Evolutionary conservation across 345 rosid species (phyloP), one percentile per base, ranked within the genome.

Genomic region (Eucalyptus erythrocorys): DNA sequence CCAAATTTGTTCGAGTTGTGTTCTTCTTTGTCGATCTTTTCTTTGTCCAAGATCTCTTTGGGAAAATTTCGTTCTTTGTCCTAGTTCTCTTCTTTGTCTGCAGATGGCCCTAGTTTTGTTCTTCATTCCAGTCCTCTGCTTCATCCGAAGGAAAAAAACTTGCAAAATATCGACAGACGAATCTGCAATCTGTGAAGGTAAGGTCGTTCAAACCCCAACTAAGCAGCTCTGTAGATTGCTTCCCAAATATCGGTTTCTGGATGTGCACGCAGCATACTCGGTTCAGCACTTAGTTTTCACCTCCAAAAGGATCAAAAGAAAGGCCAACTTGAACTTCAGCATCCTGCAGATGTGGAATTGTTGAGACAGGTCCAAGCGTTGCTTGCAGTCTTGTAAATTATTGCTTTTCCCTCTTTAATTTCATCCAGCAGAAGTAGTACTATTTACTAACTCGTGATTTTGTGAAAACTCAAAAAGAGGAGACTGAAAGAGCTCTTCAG

Each of bases 311-410:
- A 86, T 71, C 88, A 91, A 48, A 95, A 92, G 51, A 91, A 93
- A 40, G 89, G 93, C 86, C 98, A 93, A n/a, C 89, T 94, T 9
- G 96, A 96, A 91, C 95, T 97, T 2, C 92, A 93, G 90, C 95
- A 93, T 79, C 92, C 93, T 30, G 88, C 88, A 3, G 92, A 94
- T 43, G 88, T 91, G 4, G 93, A 94, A 92, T 91, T 92, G 86
- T 57, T 95, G 88, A 89, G 93, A 1, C 93, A 94, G 87, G 95
- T 95, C 48, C 92, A 91, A 90, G 85, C 93, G 48, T 82, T 87
- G 88, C 96, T 96, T 85, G 27, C 50, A 10, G 49, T n/a, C 40
- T 48, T n/a, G 30, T 37, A 30, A 13, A 86, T 37, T 24, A 37
- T 85, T 30, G n/a, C 21, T 40, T 45, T 37, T 30, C 40, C 53